Base-by-base conservation (phyloP, 352 stramenopile genomes). In the Peronospora destructor region DNA sequence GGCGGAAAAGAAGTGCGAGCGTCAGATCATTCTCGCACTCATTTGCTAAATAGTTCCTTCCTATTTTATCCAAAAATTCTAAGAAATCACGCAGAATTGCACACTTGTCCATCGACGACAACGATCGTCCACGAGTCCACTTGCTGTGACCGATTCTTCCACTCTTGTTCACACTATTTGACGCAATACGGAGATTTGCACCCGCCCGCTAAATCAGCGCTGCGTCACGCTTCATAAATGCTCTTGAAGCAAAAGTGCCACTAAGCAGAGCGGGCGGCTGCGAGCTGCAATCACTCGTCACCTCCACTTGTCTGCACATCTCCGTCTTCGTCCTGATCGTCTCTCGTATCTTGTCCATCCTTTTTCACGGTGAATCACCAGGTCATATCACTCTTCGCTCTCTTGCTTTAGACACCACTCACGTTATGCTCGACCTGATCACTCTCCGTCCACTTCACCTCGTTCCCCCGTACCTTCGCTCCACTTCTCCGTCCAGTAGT, bases 51-150 rank as follows among this genome's bases (percentile, higher is more conserved):
- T 71, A 71, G 61, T 71, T 66, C 61, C 46, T 64, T 71, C 61
- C 61, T 71, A 71, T 69, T 66, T 70, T 58, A 47, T 64, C 56
- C 60, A 69, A 69, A 68, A 69, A 67, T 71, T 71, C 52, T 62
- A 71, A 59, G 45, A 72, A 73, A 62, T 64, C 48, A 14, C 55
- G 64, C 55, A 69, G 62, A 46, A 58, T 62, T 59, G 56, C 56
- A 62, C 61, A 70, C 56, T 52, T 64, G 54, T 58, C 49, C 53
- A 63, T 51, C 54, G 53, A 60, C 56, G 63, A 60, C 49, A 47
- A 14, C 50, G n/a, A 52, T 17, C 8, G 16, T 58, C 58, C 37
- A 59, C 71, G 68, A 60, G 79, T 79, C 68, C 68, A 66, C 45
- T 66, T 76, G 68, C 68, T 62, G 51, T 52, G 43, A 49, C 14